A percentile compares a stretch with the other conserved stretches of the same genome.
Conservation (phyloP, 2,329 filamentous ascomycete genomes). For the Aspergillus transmontanensis region DNA sequence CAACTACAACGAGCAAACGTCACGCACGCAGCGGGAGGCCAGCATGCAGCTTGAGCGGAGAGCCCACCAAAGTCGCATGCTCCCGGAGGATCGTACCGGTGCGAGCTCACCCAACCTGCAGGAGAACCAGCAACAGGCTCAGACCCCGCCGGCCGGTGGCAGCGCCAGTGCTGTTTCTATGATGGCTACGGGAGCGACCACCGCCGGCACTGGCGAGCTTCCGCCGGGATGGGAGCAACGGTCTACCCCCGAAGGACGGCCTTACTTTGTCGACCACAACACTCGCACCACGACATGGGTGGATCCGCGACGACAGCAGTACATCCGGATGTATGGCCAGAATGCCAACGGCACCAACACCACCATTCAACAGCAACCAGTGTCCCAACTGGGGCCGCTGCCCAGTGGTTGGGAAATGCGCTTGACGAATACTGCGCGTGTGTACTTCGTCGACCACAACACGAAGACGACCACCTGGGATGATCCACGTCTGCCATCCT, state of each 20-base stretch:
- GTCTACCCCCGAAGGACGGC: slow-evolving; percentile 88
- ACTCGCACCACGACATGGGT: slow-evolving; percentile 98
- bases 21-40: slow-evolving; percentile 79
- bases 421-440: slow-evolving; percentile 92
- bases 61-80: slow-evolving; percentile 90
- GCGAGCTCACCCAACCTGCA: slow-evolving; percentile 82
- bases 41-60: slow-evolving; percentile 91
- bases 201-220: slow-evolving; percentile 89
- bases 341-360: slow-evolving; percentile 74
- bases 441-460: slow-evolving; percentile 99
- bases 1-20: slow-evolving; percentile 73
- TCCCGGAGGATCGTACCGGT: slow-evolving; percentile 93
- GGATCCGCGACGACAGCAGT: slow-evolving; percentile 93
- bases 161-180: slow-evolving; percentile 69
- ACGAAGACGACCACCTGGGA: slow-evolving; percentile 99
- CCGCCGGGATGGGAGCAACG: slow-evolving; percentile 96
- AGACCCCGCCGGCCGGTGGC: slow-evolving; percentile 49
- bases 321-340: slow-evolving; percentile 96
- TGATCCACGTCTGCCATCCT: slow-evolving; percentile 91
- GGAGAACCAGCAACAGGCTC: slow-evolving; percentile 48
- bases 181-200: slow-evolving; percentile 94
- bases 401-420: slow-evolving; percentile 99
- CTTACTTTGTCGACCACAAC: slow-evolving; percentile 98
- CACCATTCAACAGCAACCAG: slow-evolving; percentile 93
- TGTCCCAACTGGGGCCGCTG: slow-evolving; percentile 91